Conservation (phyloP, 139 green algal species). For the Ettlia oleoabundans region DNA sequence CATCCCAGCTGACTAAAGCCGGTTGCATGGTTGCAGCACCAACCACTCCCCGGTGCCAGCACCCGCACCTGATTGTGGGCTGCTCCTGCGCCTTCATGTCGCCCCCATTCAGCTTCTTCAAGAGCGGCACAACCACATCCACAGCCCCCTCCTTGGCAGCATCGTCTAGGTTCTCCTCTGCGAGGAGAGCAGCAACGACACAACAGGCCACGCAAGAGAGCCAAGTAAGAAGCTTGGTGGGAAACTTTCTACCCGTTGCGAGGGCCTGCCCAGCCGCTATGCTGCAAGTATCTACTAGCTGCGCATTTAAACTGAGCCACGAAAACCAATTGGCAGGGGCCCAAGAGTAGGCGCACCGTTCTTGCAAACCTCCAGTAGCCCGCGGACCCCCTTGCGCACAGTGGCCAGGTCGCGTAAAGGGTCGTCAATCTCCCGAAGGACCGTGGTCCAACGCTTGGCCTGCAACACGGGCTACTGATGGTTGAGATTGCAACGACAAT, state of each 20-base stretch:
- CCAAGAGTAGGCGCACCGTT: slow-evolving; percentile 22
- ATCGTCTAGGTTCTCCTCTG: slow-evolving; percentile 81
- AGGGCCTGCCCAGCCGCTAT: neutral
- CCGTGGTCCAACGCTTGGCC: slow-evolving; percentile 5
- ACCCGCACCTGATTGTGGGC: slow-evolving; percentile 21
- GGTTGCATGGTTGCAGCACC: too few species aligned
- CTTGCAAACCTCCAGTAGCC: slow-evolving; percentile 48
- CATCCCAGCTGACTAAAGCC: neutral
- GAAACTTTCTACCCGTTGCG: too few species aligned
- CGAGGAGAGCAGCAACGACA: neutral
- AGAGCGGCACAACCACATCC: slow-evolving; percentile 69
- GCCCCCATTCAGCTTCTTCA: slow-evolving; percentile 48
- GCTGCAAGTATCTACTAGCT: neutral
- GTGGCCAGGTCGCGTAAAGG: slow-evolving; percentile 20
- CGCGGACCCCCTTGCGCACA: slow-evolving; percentile 32
- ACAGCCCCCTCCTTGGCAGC: slow-evolving; percentile 75
- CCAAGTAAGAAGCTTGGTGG: too few species aligned
- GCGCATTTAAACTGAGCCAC: neutral
- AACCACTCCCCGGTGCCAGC: too few species aligned
- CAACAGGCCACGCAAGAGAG: neutral
- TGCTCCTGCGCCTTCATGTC: slow-evolving; percentile 25
- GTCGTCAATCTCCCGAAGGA: neutral
- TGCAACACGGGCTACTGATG: slow-evolving; percentile 8
- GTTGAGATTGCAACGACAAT: too few species aligned
- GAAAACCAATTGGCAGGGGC: neutral